phyloP scores from a whole-genome alignment of 2,329 filamentous ascomycete species.

The Penicillium glabrum region DNA sequence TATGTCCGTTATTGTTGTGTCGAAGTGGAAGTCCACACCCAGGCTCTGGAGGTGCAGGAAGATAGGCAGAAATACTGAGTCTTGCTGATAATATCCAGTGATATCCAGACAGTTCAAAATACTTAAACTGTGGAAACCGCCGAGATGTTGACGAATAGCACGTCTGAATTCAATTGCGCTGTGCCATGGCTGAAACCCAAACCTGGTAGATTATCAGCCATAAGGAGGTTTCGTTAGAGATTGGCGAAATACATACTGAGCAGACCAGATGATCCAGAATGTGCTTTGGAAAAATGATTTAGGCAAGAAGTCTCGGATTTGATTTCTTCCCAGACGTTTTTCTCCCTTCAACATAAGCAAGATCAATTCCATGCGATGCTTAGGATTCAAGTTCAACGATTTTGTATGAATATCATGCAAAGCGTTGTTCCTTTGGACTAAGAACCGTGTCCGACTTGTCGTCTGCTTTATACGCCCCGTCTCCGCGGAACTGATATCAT shows the following conservation, averaged over 20 bases:
- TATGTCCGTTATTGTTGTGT: conserved; percentile 27
- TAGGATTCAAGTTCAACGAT: not conserved
- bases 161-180: conserved; percentile 30
- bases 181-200: conserved; percentile 30
- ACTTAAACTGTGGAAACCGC: conserved; percentile 21
- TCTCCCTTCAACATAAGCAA: conserved; percentile 9
- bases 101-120: conserved; percentile 18
- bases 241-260: conserved; percentile 12
- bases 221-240: not conserved
- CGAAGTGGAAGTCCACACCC: conserved; percentile 29
- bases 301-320: conserved; percentile 27
- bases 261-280: conserved; percentile 28
- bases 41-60: conserved; percentile 22
- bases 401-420: not conserved
- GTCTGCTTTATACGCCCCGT: not conserved
- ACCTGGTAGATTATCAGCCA: conserved; percentile 9
- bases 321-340: conserved; percentile 28
- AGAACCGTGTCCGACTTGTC: conserved; percentile 1
- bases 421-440: conserved; percentile 1
- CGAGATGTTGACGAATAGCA: conserved; percentile 21
- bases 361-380: not conserved
- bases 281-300: conserved; percentile 24
- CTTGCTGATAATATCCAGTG: conserved; percentile 25
- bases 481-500: not conserved
- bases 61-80: conserved; percentile 26